Evolutionary conservation across 306 rosid genomes (phyloP), one percentile per base, ranked within the genome.

Genomic region (Fragaria ananassa): DNA sequence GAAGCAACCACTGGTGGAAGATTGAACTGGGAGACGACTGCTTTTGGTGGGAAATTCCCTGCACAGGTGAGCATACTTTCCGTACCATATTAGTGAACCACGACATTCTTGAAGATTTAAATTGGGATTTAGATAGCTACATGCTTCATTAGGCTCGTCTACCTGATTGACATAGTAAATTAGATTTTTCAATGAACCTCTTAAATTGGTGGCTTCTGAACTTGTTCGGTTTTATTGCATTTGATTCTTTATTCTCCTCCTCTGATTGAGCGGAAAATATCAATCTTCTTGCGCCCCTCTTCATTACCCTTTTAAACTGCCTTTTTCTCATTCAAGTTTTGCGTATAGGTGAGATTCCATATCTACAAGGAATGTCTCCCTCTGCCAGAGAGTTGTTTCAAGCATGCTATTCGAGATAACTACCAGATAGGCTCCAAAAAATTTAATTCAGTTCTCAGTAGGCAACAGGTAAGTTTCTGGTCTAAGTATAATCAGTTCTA

Each of bases 21-120:
- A 14, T 15, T 74, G 69, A 60, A 74, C 57, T 74, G 63, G 77
- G 69, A 74, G 11, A 18, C 44, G 45, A 6, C 21, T n/a, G 78
- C 70, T 44, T 74, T 74, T 44, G 56, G 70, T 45, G 78, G 78
- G 50, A 44, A n/a, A 56, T 74, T 74, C 50, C 78, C 78, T 44
- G 78, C 78, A 18, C 78, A 74, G 70, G 70, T 74, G 58, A 44
- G 58, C 31, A 27, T 74, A 10, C 1, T 57, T 57, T 58, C 25
- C 29, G 3, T 45, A 41, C 29, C 56, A 0, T 19, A 45, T 17
- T n/a, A 25, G 14, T 51, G 11, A 53, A n/a, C 76, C 65, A 2
- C 3, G n/a, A 19, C 17, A 71, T 19, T 50, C 10, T 18, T 4
- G 25, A 7, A 34, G 10, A 49, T 8, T 63, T 34, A 14, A 34